These are phyloP conservation scores for Fusarium beomiforme DNA, from an alignment of 2,329 filamentous ascomycete genomes.

Conservation along the genomic window DNA sequence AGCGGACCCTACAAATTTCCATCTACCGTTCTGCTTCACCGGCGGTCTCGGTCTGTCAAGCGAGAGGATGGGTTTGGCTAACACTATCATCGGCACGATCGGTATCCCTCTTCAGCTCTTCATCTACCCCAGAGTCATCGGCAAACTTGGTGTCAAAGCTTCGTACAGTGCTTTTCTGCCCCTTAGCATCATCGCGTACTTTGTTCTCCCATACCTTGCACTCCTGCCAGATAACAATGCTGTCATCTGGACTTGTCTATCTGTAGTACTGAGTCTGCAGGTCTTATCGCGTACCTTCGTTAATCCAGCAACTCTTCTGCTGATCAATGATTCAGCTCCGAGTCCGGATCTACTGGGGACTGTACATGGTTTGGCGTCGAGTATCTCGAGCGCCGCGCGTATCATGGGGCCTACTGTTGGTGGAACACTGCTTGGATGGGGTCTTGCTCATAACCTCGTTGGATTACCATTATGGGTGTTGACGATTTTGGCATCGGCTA, in stretches of 20 bases:
- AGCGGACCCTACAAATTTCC: constrained; percentile 54
- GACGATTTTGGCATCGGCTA: background rate
- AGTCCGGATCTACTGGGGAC: constrained; percentile 67
- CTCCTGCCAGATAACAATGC: constrained; percentile 47
- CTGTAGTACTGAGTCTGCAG: constrained; percentile 71
- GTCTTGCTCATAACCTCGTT: constrained; percentile 49
- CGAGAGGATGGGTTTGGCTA: constrained; percentile 77
- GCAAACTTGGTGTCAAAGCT: constrained; percentile 9
- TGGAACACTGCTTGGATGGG: constrained; percentile 60
- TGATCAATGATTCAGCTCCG: constrained; percentile 69
- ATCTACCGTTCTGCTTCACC: constrained; percentile 70
- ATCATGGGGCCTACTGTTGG: constrained; percentile 62
- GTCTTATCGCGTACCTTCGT: constrained; percentile 78
- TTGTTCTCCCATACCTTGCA: constrained; percentile 73
- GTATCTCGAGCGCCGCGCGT: constrained; percentile 59
- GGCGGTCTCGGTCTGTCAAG: constrained; percentile 81
- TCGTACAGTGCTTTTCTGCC: constrained; percentile 19
- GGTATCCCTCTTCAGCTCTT: constrained; percentile 70
- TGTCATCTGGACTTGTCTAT: background rate
- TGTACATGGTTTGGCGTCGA: constrained; percentile 64
- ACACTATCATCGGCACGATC: constrained; percentile 78
- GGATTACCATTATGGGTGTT: background rate
- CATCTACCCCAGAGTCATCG: constrained; percentile 27
- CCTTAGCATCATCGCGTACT: constrained; percentile 72
- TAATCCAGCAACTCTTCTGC: constrained; percentile 65